Base-by-base conservation (phyloP, 305 asterid species). In the Withania somnifera region DNA sequence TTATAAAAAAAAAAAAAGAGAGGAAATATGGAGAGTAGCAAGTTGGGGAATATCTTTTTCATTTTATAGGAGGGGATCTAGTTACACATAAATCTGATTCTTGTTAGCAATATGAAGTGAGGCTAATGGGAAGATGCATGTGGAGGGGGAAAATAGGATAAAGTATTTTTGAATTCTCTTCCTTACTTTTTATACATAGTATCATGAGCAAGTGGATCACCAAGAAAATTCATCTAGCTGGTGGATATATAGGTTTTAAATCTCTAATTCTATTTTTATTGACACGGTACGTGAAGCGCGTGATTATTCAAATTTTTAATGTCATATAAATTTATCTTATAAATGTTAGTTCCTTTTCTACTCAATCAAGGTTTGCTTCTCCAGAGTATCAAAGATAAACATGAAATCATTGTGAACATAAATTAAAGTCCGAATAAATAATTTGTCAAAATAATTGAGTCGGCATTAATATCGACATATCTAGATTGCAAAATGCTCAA, bases 141-240 rank as follows among this genome's bases (percentile, higher is more conserved):
- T 81, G 78, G 78, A 81, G n/a, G 24, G 24, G 1, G 11, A 53
- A 63, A 19, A 30, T 30, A 80, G 42, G 17, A 80, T 13, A 80
- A 61, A 45, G 56, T 61, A 28, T 42, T 26, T 58, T 10, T 58
- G 7, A 58, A 79, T 42, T 60, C 11, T 40, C 32, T 28, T 26
- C 42, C 17, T 60, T 79, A 30, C 71, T 20, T 79, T 78, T 57
- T 38, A 38, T 30, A 30, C 56, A 54, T 57, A 36, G 17, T 79
- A 66, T 47, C 47, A 57, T 34, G 51, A 54, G 58, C 82, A 79
- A 79, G 82, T 79, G 82, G 82, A 79, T 79, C 76, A 56, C 75
- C 58, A 47, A 26, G 61, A 32, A 14, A 24, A 45, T 24, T 47
- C 79, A 73, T 34, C 54, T 71, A 81, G 67, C 13, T 66, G 40